phyloP scores from a whole-genome alignment of 148 eudicot species.

The Rhododendron kiyosumense region DNA sequence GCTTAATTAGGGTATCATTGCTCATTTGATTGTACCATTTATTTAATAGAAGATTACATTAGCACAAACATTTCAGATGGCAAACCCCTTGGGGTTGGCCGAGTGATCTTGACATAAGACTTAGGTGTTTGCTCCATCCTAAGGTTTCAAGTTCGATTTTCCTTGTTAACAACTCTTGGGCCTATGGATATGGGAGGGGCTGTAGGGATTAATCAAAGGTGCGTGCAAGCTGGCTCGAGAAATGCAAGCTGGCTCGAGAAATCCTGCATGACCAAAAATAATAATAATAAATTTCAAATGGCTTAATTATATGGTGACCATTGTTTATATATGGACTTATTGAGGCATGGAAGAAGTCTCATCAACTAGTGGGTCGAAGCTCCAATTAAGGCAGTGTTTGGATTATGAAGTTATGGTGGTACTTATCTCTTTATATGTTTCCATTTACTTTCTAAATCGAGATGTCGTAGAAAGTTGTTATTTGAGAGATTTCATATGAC shows the following conservation, averaged over 20 bases:
- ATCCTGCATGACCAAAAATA: no score
- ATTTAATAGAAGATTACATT: neutral
- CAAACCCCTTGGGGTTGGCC: no score
- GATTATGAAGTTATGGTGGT: neutral
- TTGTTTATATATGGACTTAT: neutral
- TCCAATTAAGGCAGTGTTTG: neutral
- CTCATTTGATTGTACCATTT: neutral
- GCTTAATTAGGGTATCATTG: no score
- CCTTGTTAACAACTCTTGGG: no score
- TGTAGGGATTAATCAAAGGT: no score
- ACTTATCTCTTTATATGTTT: neutral
- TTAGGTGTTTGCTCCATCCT: no score
- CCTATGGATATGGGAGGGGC: no score
- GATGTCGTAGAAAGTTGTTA: neutral
- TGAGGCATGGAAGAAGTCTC: neutral
- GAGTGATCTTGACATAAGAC: no score
- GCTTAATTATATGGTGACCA: neutral
- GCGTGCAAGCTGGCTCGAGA: no score
- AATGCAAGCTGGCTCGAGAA: no score
- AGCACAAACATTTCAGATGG: neutral
- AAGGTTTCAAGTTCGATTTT: no score
- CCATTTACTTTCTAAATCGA: neutral
- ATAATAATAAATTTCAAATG: neutral
- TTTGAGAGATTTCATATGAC: neutral
- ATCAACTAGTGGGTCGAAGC: neutral